phyloP scores from a whole-genome alignment of 306 rosid genomes.

The Castanea crenata region DNA sequence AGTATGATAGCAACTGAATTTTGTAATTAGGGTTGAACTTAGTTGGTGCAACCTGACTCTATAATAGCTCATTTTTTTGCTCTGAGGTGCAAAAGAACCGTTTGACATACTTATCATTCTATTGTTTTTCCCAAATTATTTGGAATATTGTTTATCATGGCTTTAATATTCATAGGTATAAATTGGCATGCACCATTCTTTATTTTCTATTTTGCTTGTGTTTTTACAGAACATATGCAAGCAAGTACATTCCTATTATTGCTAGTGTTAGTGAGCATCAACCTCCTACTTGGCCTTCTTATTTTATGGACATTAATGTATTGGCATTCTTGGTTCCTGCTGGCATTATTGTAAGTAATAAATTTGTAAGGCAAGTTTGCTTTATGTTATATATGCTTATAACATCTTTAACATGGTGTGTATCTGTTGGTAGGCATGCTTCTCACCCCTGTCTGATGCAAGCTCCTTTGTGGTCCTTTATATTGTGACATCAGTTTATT shows the following conservation, averaged over 20 bases:
- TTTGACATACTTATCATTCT: slow-evolving; percentile 4
- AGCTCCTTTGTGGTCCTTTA: slow-evolving; percentile 91
- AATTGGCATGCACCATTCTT: slow-evolving; percentile 6
- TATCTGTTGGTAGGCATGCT: slow-evolving; percentile 75
- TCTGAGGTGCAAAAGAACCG: neutral
- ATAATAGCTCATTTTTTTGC: neutral
- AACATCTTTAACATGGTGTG: slow-evolving; percentile 20
- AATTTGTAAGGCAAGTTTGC: neutral
- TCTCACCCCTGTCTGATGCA: slow-evolving; percentile 89
- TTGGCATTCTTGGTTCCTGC: slow-evolving; percentile 99
- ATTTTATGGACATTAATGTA: slow-evolving; percentile 99
- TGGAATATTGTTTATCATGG: slow-evolving; percentile 9
- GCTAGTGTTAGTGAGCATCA: slow-evolving; percentile 99
- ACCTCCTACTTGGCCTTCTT: slow-evolving; percentile 99
- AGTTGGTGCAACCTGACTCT: neutral
- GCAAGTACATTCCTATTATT: slow-evolving; percentile 99
- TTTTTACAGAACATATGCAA: slow-evolving; percentile 88
- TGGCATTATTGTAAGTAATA: slow-evolving; percentile 74
- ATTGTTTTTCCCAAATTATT: neutral
- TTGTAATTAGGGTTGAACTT: neutral
- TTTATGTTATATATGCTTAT: neutral
- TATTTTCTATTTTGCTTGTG: slow-evolving; percentile 17
- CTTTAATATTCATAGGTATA: neutral
- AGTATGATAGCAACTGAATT: slow-evolving; percentile 1
- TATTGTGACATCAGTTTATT: slow-evolving; percentile 84